phyloP scores from a whole-genome alignment of 2,329 filamentous ascomycete species.

The Diaporthe sp. region DNA sequence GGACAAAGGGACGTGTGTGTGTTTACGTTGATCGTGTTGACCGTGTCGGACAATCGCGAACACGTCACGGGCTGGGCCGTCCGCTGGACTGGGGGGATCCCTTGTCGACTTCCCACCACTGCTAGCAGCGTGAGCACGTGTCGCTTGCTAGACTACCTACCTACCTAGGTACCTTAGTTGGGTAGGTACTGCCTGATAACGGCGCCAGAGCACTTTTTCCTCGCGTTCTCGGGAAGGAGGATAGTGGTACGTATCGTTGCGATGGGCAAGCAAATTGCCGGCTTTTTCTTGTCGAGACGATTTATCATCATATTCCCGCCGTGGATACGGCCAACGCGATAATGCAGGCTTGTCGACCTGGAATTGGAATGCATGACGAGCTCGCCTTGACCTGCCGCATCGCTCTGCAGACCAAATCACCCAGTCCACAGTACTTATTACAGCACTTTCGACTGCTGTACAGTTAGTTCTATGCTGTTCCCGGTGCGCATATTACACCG shows the following conservation, averaged over 20 bases:
- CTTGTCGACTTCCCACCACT: constrained; percentile 11
- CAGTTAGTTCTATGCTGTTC: not conserved
- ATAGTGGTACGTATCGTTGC: not conserved
- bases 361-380: constrained; percentile 18
- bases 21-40: constrained; percentile 1
- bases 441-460: not conserved
- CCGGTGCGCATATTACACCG: constrained; percentile 27
- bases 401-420: not conserved
- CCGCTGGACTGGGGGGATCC: constrained; percentile 30
- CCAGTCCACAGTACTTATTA: not conserved
- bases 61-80: constrained; percentile 33
- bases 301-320: not conserved
- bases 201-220: not conserved
- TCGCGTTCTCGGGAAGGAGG: not conserved
- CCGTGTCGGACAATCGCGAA: constrained; percentile 30
- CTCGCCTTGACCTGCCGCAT: constrained; percentile 11
- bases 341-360: not conserved
- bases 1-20: constrained; percentile 3
- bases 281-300: not conserved
- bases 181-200: not conserved
- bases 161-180: no score
- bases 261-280: not conserved
- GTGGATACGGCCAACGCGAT: not conserved
- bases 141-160: not conserved
- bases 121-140: not conserved